Evolutionary conservation across 75 land plant genomes (phyloP).

Genomic region (Azolla pinnata): DNA sequence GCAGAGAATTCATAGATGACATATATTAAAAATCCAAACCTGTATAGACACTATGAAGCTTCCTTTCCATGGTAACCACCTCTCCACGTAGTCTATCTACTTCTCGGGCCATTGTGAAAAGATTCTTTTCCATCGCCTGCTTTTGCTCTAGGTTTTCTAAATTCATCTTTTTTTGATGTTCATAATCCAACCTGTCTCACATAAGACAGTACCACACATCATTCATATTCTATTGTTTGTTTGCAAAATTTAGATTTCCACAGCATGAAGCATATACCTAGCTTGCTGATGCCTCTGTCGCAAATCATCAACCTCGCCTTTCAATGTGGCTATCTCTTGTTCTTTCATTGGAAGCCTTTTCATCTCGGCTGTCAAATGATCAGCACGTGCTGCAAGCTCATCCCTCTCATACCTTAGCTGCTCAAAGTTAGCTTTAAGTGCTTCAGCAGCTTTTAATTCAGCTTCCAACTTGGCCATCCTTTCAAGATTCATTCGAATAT

Average conservation of each 20-base stretch:
- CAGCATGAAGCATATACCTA: conserved; percentile 11
- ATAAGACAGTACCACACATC: too few species aligned
- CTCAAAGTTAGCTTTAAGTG: conserved; percentile 45
- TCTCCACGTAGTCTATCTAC: conserved; percentile 69
- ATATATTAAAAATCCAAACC: neutral
- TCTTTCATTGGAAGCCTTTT: conserved; percentile 32
- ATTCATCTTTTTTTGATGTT: conserved; percentile 66
- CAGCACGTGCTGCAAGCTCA: conserved; percentile 40
- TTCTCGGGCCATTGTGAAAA: conserved; percentile 62
- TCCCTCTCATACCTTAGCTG: conserved; percentile 41
- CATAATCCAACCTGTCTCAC: conserved; percentile 55
- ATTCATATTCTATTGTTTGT: too few species aligned
- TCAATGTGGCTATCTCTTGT: conserved; percentile 41
- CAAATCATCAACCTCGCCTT: conserved; percentile 43
- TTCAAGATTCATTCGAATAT: conserved; percentile 42
- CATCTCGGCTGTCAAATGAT: conserved; percentile 39
- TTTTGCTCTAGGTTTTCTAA: conserved; percentile 56
- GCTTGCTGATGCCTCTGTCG: conserved; percentile 54
- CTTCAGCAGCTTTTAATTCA: conserved; percentile 41
- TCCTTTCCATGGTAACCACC: conserved; percentile 37
- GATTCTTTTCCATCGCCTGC: conserved; percentile 72
- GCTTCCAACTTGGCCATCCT: conserved; percentile 55
- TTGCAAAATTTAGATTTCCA: too few species aligned
- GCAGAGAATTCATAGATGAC: neutral
- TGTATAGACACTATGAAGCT: conserved; percentile 4